Percentiles rank a stretch among this genome's conserved stretches.
Conservation (phyloP, 2,329 filamentous ascomycete species). For the Alternaria solani region DNA sequence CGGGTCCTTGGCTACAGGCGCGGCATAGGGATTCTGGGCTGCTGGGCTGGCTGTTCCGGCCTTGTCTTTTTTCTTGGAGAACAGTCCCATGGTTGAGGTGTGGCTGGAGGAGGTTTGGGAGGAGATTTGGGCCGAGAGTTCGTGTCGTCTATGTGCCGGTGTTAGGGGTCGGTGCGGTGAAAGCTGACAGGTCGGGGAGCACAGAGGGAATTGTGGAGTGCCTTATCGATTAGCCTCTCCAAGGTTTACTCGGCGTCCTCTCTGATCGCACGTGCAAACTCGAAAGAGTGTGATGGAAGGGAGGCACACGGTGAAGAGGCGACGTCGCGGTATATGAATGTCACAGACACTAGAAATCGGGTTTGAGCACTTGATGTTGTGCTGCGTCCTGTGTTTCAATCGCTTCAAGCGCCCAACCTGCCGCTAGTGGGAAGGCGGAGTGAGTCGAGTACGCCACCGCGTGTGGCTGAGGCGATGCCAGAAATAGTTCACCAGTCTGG, state of each 20-base stretch:
- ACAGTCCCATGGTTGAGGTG: conserved; percentile 54
- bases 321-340: conserved; percentile 12
- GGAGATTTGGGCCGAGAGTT: not conserved
- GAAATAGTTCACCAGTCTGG: not conserved
- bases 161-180: conserved; percentile 1
- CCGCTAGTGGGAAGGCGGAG: conserved; percentile 28
- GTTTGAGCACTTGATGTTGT: conserved; percentile 29
- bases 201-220: conserved; percentile 26
- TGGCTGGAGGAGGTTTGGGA: not conserved
- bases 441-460: conserved; percentile 23
- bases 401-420: conserved; percentile 25
- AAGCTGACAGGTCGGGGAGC: conserved; percentile 10
- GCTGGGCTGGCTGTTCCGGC: conserved; percentile 61
- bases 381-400: conserved; percentile 36
- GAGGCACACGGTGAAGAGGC: not conserved
- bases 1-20: conserved; percentile 59
- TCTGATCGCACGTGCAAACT: not conserved
- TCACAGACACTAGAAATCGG: conserved; percentile 17
- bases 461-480: conserved; percentile 5
- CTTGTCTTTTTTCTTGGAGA: conserved; percentile 63
- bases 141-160: not conserved
- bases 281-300: not conserved
- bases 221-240: conserved; percentile 23
- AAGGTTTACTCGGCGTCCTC: not conserved
- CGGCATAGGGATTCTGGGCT: conserved; percentile 55